Percentiles rank a stretch among this genome's conserved stretches.
These are phyloP conservation scores for Centrapalus pauciflorus DNA, from an alignment of 129 eudicot species.

Conservation along the genomic window DNA sequence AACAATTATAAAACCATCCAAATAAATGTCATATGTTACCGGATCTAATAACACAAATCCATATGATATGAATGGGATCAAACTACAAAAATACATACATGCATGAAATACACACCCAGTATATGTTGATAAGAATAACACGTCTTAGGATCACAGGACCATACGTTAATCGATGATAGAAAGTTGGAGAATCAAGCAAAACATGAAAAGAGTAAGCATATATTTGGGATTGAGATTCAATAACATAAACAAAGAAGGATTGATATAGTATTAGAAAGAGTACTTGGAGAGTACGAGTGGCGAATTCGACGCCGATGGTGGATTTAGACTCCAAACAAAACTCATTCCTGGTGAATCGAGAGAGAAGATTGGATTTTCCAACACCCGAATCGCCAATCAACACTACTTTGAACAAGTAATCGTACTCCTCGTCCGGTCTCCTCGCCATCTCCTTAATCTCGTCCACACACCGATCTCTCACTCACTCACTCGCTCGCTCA, in stretches of 20 bases:
- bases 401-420: conserved; percentile 87
- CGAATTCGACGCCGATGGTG: conserved; percentile 95
- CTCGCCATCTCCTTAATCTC: conserved; percentile 56
- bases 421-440: conserved; percentile 87
- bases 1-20: not conserved
- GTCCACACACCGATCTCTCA: conserved; percentile 19
- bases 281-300: conserved; percentile 93
- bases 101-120: not conserved
- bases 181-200: not conserved
- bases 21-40: not conserved
- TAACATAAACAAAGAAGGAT: not conserved
- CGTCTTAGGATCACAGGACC: not conserved
- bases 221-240: not conserved
- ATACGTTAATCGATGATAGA: not conserved
- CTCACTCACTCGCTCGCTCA: conserved; percentile 4
- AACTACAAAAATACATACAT: not conserved
- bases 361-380: conserved; percentile 79
- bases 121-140: not conserved
- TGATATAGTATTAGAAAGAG: not conserved
- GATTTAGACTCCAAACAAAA: conserved; percentile 91
- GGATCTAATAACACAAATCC: conserved; percentile 16
- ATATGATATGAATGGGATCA: not conserved
- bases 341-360: conserved; percentile 85
- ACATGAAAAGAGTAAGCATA: not conserved
- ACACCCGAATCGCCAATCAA: conserved; percentile 88